These are phyloP conservation scores for Blastomyces percursus DNA, from an alignment of 2,329 filamentous ascomycete genomes.

Conservation along the genomic window DNA sequence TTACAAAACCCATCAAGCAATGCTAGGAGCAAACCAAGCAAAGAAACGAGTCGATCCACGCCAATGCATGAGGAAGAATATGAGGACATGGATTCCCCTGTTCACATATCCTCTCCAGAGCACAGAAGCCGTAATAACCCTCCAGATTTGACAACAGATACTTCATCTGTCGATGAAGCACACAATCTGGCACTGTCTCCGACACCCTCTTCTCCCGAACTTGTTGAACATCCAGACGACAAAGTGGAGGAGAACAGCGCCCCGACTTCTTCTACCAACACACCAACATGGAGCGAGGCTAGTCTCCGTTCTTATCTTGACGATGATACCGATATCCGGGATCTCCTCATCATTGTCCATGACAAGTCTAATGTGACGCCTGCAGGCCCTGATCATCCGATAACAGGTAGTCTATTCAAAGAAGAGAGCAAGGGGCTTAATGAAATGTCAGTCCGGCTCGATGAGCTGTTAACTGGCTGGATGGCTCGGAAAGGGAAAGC, in stretches of 20 bases:
- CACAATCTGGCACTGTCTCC: conserved; percentile 47
- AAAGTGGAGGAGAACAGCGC: conserved; percentile 36
- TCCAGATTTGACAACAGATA: conserved; percentile 59
- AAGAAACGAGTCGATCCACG: background rate
- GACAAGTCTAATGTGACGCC: conserved; percentile 77
- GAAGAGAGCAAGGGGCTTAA: conserved; percentile 78
- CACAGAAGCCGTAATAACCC: conserved; percentile 34
- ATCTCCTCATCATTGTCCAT: conserved; percentile 82
- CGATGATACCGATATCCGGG: conserved; percentile 75
- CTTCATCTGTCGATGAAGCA: conserved; percentile 34
- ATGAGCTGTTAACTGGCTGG: conserved; percentile 77
- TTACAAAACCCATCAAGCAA: conserved; percentile 18
- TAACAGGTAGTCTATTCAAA: conserved; percentile 68
- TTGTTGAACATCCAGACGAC: conserved; percentile 19
- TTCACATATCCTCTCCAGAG: conserved; percentile 51
- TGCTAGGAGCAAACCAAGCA: conserved; percentile 1
- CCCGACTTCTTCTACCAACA: conserved; percentile 46
- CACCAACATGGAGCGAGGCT: conserved; percentile 71
- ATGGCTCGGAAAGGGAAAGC: conserved; percentile 39
- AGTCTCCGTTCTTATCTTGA: conserved; percentile 84
- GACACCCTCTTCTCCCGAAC: conserved; percentile 37
- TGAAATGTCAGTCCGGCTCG: conserved; percentile 81
- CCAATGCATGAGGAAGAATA: conserved; percentile 14
- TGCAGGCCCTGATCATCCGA: conserved; percentile 71
- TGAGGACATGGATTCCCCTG: conserved; percentile 55